Evolutionary conservation across 2,329 filamentous ascomycete genomes (phyloP), one percentile per base, ranked within the genome.

Genomic region (Fusarium incarnatum): DNA sequence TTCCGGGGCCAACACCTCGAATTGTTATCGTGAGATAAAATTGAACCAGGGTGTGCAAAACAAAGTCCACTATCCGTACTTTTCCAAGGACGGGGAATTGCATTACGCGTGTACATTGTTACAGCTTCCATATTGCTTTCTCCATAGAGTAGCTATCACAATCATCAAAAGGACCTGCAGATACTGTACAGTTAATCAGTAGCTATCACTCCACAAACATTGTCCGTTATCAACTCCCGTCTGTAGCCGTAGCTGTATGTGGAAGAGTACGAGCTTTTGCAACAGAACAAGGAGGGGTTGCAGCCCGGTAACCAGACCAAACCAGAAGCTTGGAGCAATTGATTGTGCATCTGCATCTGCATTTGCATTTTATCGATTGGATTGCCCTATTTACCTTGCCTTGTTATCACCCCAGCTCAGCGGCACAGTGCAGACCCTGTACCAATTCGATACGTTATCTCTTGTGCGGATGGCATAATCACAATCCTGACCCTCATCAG

Each of bases 361-460:
- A 30, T 13, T 52, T 32, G 34, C 34, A 41, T 59, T 63, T 64
- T 64, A 62, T 67, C 54, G 34, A 49, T 48, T 68, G 46, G 32
- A 48, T 37, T 25, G 45, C 45, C 57, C 68, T 37, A 37, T 37
- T 37, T 37, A 37, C 34, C 18, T 37, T 37, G 9, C 28, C 18
- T 37, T 37, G 9, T 71, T 71, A 71, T 71, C 68, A 68, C 46
- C 54, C 67, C 62, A 68, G 67, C 54, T 56, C 58, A 59, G 63
- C 41, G 58, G 68, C 68, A 71, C 64, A 71, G 68, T 71, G 40
- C 42, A 62, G 57, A 30, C 52, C 41, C 25, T 27, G 68, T 71
- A 55, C n/a, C 34, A 71, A 71, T 69, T n/a, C 27, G n/a, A 22
- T 53, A 23, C 22, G 22, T 23, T 23, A 32, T 37, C 30, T 52